phyloP scores from a whole-genome alignment of 2,329 filamentous ascomycete genomes.

The Scorias spongiosa region DNA sequence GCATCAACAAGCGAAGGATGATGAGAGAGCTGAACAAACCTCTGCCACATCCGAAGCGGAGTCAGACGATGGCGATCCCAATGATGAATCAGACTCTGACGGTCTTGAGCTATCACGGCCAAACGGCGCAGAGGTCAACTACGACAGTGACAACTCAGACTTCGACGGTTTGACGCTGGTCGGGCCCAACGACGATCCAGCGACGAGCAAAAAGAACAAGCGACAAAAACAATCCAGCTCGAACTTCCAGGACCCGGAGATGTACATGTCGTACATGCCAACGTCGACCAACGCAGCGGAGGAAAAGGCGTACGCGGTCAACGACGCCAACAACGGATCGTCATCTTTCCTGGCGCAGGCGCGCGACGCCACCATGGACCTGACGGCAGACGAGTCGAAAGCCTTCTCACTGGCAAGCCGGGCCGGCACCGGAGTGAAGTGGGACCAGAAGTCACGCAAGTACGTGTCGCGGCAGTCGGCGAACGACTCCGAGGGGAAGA shows the following conservation, averaged over 20 bases:
- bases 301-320: slow-evolving; percentile 85
- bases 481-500: slow-evolving; percentile 66
- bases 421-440: slow-evolving; percentile 51
- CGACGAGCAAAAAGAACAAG: slow-evolving; percentile 15
- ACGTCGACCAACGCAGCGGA: slow-evolving; percentile 67
- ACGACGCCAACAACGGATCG: slow-evolving; percentile 45
- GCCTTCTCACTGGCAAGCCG: slow-evolving; percentile 64
- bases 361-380: slow-evolving; percentile 79
- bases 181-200: background rate
- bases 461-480: slow-evolving; percentile 88
- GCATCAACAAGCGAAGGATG: slow-evolving; percentile 25
- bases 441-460: slow-evolving; percentile 94
- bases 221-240: slow-evolving; percentile 24
- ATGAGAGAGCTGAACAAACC: slow-evolving; percentile 10
- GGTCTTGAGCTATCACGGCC: slow-evolving; percentile 22
- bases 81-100: slow-evolving; percentile 23
- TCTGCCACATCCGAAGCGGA: slow-evolving; percentile 22
- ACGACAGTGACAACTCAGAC: slow-evolving; percentile 36
- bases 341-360: slow-evolving; percentile 67
- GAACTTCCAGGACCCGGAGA: slow-evolving; percentile 67
- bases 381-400: slow-evolving; percentile 76
- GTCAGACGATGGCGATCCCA: slow-evolving; percentile 23
- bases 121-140: slow-evolving; percentile 21
- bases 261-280: slow-evolving; percentile 95
- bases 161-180: slow-evolving; percentile 36